Conservation (phyloP, 805 yeast species). For the Candida tibetensis region DNA sequence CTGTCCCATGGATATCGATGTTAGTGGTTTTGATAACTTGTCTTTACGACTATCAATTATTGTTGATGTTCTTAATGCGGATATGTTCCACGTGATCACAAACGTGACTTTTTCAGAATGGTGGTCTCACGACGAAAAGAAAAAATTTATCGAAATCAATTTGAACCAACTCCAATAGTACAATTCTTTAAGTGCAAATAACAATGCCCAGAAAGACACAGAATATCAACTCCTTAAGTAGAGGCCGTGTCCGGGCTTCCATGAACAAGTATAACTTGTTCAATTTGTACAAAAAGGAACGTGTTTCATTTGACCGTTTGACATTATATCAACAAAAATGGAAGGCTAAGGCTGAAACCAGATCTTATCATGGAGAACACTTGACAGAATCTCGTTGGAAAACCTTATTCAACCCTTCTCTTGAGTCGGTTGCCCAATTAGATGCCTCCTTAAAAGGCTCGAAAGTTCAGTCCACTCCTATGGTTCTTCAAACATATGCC, state of each 20-base stretch:
- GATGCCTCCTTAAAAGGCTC: slow-evolving; percentile 74
- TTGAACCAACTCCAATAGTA: too few relatives aligned
- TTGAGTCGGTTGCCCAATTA: slow-evolving; percentile 84
- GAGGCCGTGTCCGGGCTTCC: slow-evolving; percentile 80
- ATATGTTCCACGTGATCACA: too few relatives aligned
- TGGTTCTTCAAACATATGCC: slow-evolving; percentile 84
- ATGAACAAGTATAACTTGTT: slow-evolving; percentile 90
- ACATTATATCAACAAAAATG: slow-evolving; percentile 91
- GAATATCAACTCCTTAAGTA: slow-evolving; percentile 53
- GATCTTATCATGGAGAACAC: slow-evolving; percentile 95
- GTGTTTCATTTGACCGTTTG: slow-evolving; percentile 50
- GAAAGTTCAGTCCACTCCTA: slow-evolving; percentile 64
- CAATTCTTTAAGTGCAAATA: too few relatives aligned
- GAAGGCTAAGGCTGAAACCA: slow-evolving; percentile 84
- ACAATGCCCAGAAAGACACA: slow-evolving; percentile 63
- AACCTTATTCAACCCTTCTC: slow-evolving; percentile 60
- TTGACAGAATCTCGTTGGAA: slow-evolving; percentile 83
- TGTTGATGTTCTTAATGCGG: too few relatives aligned
- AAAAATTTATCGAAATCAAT: too few relatives aligned
- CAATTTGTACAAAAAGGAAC: slow-evolving; percentile 76
- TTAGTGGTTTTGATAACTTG: too few relatives aligned
- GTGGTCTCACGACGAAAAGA: too few relatives aligned
- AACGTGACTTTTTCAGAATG: too few relatives aligned
- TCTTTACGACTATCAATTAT: too few relatives aligned
- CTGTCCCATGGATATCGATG: too few relatives aligned